Evolutionary conservation across 768 basidiomycete genomes (phyloP), one percentile per base, ranked within the genome.

Genomic region (Gyrodon lividus): DNA sequence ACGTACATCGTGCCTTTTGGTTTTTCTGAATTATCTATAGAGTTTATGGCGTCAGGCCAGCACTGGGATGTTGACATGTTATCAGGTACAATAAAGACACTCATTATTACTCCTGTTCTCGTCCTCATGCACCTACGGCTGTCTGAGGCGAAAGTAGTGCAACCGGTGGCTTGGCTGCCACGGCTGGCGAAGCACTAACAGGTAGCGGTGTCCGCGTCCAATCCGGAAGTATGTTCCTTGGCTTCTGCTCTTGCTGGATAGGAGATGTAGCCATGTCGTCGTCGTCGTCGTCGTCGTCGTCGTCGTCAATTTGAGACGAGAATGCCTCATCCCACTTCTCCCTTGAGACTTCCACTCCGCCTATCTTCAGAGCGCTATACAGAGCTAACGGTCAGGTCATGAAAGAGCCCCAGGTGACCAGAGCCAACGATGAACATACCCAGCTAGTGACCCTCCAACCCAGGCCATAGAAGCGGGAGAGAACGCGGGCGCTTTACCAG

Each of bases 391-490:
- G 57, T 31, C 35, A 43, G 0, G 9, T 35, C 33, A 54, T 47
- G 17, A 50, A 19, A 38, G 50, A 38, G 9, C 3, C 20, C 44
- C n/a, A 24, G 19, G 20, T 10, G 28, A 46, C 23, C 34, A 23
- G 19, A 30, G 33, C 23, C 14, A 23, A 43, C 22, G 43, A n/a
- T 23, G 10, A 31, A 77, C 84, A 56, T 68, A 93, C 87, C 95
- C 96, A 2, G 94, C 92, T 17, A 98, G 66, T 19, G 91, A 93
- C 0, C 92, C 96, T 4, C 96, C 96, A 10, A 99, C 84, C 96
- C 96, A 99, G 0, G 87, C 79, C 71, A 95, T 75, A 30, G 84
- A 76, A 1, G 85, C 83, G 1, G 93, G 88, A 4, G 85, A 73
- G 70, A 96, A 98, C 0, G 89, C 87, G 0, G 96, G 95, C 0